phyloP scores from a whole-genome alignment of 176 grass and related monocot genomes.

The Zoysia japonica region DNA sequence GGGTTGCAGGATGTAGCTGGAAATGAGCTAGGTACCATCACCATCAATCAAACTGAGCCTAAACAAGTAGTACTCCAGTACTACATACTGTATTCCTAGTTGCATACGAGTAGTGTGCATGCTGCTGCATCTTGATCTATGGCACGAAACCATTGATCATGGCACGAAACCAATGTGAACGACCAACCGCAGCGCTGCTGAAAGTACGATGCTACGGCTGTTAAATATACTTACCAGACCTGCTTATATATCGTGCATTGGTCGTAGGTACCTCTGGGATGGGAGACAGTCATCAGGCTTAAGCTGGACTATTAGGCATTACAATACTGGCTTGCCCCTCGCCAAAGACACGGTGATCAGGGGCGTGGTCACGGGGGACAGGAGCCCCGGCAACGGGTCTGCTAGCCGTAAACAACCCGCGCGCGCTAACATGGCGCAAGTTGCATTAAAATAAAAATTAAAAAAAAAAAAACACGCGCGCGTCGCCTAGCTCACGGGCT shows the following conservation, averaged over 20 bases:
- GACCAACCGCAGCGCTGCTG: not conserved
- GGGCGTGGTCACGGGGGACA: conserved; percentile 32
- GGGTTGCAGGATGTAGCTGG: no score
- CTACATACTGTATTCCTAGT: no score
- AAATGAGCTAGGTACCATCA: no score
- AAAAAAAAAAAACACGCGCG: conserved; percentile 19
- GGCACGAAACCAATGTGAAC: not conserved
- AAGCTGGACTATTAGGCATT: conserved; percentile 22
- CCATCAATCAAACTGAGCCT: no score
- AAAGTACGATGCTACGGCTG: no score
- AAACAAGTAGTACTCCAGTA: no score
- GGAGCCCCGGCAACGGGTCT: conserved; percentile 6
- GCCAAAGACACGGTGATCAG: conserved; percentile 9
- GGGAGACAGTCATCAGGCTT: not conserved
- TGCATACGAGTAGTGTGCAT: no score
- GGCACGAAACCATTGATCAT: not conserved
- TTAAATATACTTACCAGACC: no score
- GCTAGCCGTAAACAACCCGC: not conserved
- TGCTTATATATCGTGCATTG: no score
- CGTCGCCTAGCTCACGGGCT: not conserved
- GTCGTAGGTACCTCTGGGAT: not conserved
- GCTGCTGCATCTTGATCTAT: not conserved
- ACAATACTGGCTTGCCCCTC: not conserved
- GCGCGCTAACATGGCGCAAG: not conserved
- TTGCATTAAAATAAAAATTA: conserved; percentile 42